Evolutionary conservation across 441 rosid species (phyloP).

Genomic region (Gossypium schwendimanii): DNA sequence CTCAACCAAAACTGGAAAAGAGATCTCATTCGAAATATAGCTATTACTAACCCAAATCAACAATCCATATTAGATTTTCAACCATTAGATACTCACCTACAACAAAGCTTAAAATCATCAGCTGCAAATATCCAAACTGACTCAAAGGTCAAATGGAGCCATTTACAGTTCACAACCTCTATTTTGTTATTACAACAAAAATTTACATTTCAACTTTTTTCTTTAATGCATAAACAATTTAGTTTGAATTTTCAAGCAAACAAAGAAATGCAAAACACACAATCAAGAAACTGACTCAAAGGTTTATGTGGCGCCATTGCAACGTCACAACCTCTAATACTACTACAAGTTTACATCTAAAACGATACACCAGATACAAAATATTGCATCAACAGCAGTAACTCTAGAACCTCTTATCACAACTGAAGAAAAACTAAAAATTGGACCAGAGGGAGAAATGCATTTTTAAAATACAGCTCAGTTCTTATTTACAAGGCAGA

Average conservation of each 20-base stretch:
- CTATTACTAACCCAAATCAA: not conserved
- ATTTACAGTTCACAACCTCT: not conserved
- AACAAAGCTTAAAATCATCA: not conserved
- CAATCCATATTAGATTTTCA: not conserved
- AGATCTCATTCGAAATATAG: not conserved
- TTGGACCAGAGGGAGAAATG: not conserved
- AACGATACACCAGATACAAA: not conserved
- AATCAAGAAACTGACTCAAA: not conserved
- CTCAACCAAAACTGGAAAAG: not conserved
- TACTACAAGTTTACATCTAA: not conserved
- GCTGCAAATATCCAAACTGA: not conserved
- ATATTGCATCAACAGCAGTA: not conserved
- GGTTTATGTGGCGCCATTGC: not conserved
- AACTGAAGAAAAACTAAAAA: not conserved
- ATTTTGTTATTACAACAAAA: not conserved
- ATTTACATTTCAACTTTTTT: not conserved
- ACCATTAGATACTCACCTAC: not conserved
- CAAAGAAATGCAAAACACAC: not conserved
- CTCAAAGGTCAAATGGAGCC: not conserved
- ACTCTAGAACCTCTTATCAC: not conserved
- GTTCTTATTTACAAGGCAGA: not conserved
- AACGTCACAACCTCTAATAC: not conserved
- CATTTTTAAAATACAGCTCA: not conserved
- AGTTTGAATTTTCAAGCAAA: not conserved
- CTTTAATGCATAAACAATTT: slow-evolving; percentile 1